phyloP scores from a whole-genome alignment of 2,329 filamentous ascomycete species.

The Xylaria sp. region DNA sequence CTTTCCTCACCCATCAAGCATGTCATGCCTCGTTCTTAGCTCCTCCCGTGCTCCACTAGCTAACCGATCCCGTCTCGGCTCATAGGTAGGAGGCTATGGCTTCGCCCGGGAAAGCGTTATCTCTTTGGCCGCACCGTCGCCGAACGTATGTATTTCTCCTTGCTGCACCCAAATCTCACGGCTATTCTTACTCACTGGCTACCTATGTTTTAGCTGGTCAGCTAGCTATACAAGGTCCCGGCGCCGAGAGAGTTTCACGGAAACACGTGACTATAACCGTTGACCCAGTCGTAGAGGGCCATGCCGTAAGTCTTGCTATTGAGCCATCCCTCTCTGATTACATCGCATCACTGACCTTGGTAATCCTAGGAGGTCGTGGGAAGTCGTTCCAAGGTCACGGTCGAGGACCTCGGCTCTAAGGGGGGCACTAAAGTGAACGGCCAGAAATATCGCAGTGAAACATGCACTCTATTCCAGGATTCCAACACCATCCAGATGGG shows the following conservation, averaged over 20 bases:
- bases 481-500: slow-evolving; percentile 75
- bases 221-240: slow-evolving; percentile 62
- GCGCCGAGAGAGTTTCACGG: slow-evolving; percentile 83
- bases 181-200: slow-evolving; percentile 6
- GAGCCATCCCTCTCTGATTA: not conserved
- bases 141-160: slow-evolving; percentile 56
- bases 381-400: slow-evolving; percentile 70
- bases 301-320: slow-evolving; percentile 61
- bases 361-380: slow-evolving; percentile 61
- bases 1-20: too few relatives aligned
- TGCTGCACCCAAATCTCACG: not conserved
- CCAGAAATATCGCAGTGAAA: slow-evolving; percentile 68
- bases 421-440: slow-evolving; percentile 82
- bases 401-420: slow-evolving; percentile 84
- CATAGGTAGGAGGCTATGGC: slow-evolving; percentile 76
- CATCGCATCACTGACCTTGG: slow-evolving; percentile 8
- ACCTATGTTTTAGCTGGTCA: slow-evolving; percentile 59
- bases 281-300: slow-evolving; percentile 65
- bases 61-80: slow-evolving; percentile 24
- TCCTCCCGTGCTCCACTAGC: not conserved
- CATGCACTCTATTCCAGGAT: slow-evolving; percentile 59
- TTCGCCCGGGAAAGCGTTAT: slow-evolving; percentile 83
- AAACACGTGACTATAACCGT: slow-evolving; percentile 85
- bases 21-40: not conserved
- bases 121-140: slow-evolving; percentile 80